Conservation (phyloP, 495 filamentous ascomycete species). For the Penicillium simplicissimum region DNA sequence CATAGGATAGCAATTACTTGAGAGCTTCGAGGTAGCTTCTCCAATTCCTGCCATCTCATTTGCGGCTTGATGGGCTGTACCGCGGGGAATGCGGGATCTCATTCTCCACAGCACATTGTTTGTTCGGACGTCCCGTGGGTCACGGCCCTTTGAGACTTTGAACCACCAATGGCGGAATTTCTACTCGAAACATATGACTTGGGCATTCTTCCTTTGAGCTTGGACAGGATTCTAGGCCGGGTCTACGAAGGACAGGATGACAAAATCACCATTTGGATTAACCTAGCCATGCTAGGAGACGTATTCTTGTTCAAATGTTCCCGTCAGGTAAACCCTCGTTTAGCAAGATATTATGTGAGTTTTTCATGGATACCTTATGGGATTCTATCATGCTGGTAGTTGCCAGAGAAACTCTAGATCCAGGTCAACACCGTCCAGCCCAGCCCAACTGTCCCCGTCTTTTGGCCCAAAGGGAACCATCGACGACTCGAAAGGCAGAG, state of each 20-base stretch:
- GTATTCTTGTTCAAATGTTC: too few relatives aligned
- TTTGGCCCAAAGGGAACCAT: slow-evolving; percentile 38
- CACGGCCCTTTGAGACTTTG: neutral
- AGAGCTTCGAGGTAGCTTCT: neutral
- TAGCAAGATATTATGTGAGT: too few relatives aligned
- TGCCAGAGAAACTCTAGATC: slow-evolving; percentile 40
- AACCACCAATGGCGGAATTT: neutral
- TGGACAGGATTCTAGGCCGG: too few relatives aligned
- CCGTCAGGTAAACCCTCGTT: too few relatives aligned
- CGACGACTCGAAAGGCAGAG: slow-evolving; percentile 36
- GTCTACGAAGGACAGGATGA: too few relatives aligned
- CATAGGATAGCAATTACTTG: neutral
- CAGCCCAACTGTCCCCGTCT: slow-evolving; percentile 10
- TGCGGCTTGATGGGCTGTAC: neutral
- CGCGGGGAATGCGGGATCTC: neutral
- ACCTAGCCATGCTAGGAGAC: too few relatives aligned
- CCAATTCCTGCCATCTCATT: neutral
- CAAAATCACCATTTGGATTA: too few relatives aligned
- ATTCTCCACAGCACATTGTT: neutral
- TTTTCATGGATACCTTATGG: too few relatives aligned
- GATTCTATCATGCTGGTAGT: slow-evolving; percentile 17
- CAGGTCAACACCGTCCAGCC: slow-evolving; percentile 25
- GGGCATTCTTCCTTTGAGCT: too few relatives aligned
- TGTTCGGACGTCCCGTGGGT: neutral
- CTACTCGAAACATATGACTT: too few relatives aligned